phyloP scores from a whole-genome alignment of 768 basidiomycete genomes.

The Boletus tomentosulus region DNA sequence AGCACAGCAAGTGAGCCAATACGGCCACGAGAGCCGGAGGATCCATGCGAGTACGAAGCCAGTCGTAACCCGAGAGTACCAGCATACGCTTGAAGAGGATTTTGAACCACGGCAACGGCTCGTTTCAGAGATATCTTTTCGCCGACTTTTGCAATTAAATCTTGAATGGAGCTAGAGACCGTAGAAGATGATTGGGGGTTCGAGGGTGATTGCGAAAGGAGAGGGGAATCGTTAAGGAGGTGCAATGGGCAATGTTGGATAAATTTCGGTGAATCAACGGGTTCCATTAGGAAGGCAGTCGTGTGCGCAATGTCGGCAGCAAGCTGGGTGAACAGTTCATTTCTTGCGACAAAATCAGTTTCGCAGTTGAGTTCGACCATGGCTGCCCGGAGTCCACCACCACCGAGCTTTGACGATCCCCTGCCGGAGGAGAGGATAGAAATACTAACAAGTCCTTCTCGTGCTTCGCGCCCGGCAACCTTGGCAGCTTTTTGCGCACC shows the following conservation, averaged over 20 bases:
- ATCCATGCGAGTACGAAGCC: slow-evolving; percentile 60
- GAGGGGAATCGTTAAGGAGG: slow-evolving; percentile 56
- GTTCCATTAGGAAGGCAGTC: slow-evolving; percentile 64
- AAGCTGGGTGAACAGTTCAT: slow-evolving; percentile 73
- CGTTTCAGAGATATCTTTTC: slow-evolving; percentile 73
- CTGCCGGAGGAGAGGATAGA: slow-evolving; percentile 66
- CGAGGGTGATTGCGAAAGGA: slow-evolving; percentile 43
- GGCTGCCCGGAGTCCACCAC: slow-evolving; percentile 62
- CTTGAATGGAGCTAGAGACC: slow-evolving; percentile 60
- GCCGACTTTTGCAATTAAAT: slow-evolving; percentile 71
- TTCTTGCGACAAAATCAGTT: slow-evolving; percentile 93
- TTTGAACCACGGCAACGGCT: slow-evolving; percentile 41
- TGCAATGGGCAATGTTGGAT: slow-evolving; percentile 53
- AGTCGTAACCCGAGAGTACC: slow-evolving; percentile 42
- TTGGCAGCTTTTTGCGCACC: slow-evolving; percentile 83
- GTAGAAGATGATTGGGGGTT: slow-evolving; percentile 40
- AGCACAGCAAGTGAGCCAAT: slow-evolving; percentile 58
- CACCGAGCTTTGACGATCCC: slow-evolving; percentile 33
- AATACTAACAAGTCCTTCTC: slow-evolving; percentile 78
- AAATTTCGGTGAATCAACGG: slow-evolving; percentile 26
- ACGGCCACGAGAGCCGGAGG: slow-evolving; percentile 50
- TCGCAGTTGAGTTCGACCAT: slow-evolving; percentile 95
- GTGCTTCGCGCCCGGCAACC: slow-evolving; percentile 66
- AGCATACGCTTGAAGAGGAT: slow-evolving; percentile 34
- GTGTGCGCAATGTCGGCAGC: slow-evolving; percentile 81